phyloP scores from a whole-genome alignment of 148 eudicot genomes.

The Diospyros kaki region DNA sequence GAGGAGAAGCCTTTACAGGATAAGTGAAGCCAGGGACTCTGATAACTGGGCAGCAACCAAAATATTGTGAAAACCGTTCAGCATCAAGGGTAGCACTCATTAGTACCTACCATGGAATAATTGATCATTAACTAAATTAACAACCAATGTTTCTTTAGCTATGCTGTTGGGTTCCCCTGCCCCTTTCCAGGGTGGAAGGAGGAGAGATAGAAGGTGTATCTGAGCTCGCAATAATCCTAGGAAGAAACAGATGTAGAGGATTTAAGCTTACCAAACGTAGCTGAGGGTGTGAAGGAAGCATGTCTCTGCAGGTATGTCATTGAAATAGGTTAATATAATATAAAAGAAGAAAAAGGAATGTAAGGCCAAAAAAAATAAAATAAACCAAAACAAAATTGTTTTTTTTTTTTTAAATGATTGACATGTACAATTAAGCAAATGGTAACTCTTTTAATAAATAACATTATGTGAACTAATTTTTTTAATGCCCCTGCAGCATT shows the following conservation, averaged over 20 bases:
- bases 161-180: background rate
- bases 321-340: background rate
- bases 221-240: background rate
- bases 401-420: background rate
- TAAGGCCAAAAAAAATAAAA: background rate
- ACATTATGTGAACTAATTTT: too few species aligned
- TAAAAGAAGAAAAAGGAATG: background rate
- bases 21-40: constrained; percentile 94
- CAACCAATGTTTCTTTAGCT: background rate
- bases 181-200: background rate
- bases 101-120: constrained; percentile 49
- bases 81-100: constrained; percentile 99
- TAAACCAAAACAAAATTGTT: background rate
- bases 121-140: constrained; percentile 13
- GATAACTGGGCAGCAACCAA: constrained; percentile 91
- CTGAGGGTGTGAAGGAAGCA: constrained; percentile 79
- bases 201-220: background rate
- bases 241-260: background rate
- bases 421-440: too few species aligned
- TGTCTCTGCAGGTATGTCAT: constrained; percentile 57
- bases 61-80: constrained; percentile 87
- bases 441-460: too few species aligned
- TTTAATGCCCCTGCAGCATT: too few species aligned
- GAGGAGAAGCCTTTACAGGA: constrained; percentile 55
- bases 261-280: constrained; percentile 67